Percentiles rank a stretch among this genome's conserved stretches.
Conservation (phyloP, 495 filamentous ascomycete genomes). For the Penicillium cosmopolitanum region DNA sequence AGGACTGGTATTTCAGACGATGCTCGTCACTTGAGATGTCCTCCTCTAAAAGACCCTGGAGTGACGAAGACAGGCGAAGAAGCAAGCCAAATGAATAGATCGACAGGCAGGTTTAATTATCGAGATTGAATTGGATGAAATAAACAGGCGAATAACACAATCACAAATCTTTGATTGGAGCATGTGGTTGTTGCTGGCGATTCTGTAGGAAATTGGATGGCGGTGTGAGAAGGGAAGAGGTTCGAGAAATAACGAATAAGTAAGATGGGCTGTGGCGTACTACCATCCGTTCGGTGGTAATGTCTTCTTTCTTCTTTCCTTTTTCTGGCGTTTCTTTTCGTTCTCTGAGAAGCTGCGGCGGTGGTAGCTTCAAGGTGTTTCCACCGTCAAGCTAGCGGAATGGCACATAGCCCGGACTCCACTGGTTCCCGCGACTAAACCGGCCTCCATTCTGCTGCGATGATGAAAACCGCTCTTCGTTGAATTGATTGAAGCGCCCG, state of each 20-base stretch:
- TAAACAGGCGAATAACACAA: slow-evolving; percentile 2
- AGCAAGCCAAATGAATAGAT: slow-evolving; percentile 27
- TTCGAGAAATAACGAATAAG: background rate
- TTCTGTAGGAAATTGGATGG: background rate
- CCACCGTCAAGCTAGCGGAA: slow-evolving; percentile 36
- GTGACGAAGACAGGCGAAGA: slow-evolving; percentile 9
- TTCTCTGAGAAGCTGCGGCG: background rate
- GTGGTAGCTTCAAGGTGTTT: background rate
- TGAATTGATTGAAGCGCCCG: slow-evolving; percentile 61
- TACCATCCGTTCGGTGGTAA: background rate
- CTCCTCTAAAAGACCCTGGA: slow-evolving; percentile 12
- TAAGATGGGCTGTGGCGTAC: background rate
- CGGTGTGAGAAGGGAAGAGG: background rate
- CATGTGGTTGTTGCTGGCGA: slow-evolving; percentile 3
- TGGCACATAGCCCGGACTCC: slow-evolving; percentile 41
- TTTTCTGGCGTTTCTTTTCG: background rate
- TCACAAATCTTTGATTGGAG: slow-evolving; percentile 3
- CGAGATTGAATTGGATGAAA: slow-evolving; percentile 21
- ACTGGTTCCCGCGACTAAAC: slow-evolving; percentile 42
- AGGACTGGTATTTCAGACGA: slow-evolving; percentile 8
- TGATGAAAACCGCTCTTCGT: slow-evolving; percentile 44
- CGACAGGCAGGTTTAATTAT: slow-evolving; percentile 14
- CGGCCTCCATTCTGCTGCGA: slow-evolving; percentile 34
- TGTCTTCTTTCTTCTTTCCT: background rate
- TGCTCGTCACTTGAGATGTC: slow-evolving; percentile 10